Evolutionary conservation across 106 monocot species (phyloP).

Genomic region (Allium sativum): DNA sequence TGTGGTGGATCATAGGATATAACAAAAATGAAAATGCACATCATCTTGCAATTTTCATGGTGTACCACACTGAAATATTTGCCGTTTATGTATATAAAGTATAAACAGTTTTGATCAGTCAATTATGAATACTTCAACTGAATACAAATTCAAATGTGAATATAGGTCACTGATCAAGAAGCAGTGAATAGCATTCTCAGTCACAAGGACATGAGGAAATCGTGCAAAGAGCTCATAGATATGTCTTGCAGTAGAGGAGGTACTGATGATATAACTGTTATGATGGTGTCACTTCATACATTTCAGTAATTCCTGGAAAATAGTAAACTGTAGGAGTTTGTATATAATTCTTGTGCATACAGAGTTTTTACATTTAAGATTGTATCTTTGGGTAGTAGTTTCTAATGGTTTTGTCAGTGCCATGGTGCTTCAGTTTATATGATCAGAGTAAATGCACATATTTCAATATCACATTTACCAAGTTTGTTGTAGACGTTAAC

Average conservation of each 20-base stretch:
- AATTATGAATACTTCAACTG: background rate
- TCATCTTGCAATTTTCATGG: background rate
- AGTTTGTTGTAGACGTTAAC: too few species aligned
- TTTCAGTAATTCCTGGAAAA: conserved; percentile 10
- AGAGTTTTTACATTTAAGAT: too few species aligned
- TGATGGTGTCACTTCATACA: conserved; percentile 54
- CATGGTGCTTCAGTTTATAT: too few species aligned
- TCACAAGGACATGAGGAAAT: conserved; percentile 5
- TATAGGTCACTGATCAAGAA: conserved; percentile 54
- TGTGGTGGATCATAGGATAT: background rate
- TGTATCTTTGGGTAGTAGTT: too few species aligned
- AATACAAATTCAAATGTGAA: too few species aligned
- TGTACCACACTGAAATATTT: background rate
- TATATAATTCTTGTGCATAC: background rate
- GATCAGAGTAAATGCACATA: too few species aligned
- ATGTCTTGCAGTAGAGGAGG: conserved; percentile 40
- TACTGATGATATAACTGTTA: conserved; percentile 70
- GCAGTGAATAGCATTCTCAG: conserved; percentile 49
- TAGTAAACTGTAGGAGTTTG: background rate
- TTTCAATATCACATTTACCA: too few species aligned
- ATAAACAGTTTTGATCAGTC: background rate
- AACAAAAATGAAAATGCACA: too few species aligned
- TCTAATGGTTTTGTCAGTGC: too few species aligned
- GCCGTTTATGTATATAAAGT: too few species aligned
- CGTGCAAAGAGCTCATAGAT: conserved; percentile 53